phyloP scores from a whole-genome alignment of 1,284 basidiomycete species.

The Sphagnurus paluster region DNA sequence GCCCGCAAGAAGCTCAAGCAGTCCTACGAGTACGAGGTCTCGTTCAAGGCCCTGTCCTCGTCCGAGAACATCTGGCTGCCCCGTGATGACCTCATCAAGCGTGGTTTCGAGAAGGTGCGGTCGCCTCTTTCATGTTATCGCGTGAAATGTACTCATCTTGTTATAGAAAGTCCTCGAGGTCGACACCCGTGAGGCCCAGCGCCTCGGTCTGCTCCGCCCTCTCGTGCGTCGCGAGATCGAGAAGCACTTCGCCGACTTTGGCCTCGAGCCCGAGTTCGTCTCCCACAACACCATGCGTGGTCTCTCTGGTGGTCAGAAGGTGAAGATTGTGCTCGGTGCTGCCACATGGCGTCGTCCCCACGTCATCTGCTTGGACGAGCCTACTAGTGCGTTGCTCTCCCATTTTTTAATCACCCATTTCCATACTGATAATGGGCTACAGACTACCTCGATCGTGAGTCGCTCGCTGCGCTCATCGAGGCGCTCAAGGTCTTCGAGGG shows the following conservation, averaged over 20 bases:
- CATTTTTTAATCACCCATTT: not conserved
- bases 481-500: slow-evolving; percentile 96
- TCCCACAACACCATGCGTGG: slow-evolving; percentile 97
- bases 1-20: slow-evolving; percentile 98
- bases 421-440: slow-evolving; percentile 18
- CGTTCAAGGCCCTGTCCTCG: slow-evolving; percentile 89
- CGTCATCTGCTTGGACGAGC: slow-evolving; percentile 97
- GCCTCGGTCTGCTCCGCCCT: slow-evolving; percentile 92
- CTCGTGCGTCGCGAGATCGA: slow-evolving; percentile 98
- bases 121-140: not conserved
- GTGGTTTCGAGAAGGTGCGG: slow-evolving; percentile 92
- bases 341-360: slow-evolving; percentile 99
- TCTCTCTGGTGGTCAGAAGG: slow-evolving; percentile 99
- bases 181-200: slow-evolving; percentile 96
- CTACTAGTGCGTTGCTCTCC: slow-evolving; percentile 66
- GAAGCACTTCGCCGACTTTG: slow-evolving; percentile 96
- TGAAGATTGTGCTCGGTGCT: slow-evolving; percentile 98
- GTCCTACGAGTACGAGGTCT: slow-evolving; percentile 97
- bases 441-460: slow-evolving; percentile 98
- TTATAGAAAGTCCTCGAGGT: slow-evolving; percentile 90
- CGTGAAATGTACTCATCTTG: slow-evolving; percentile 8
- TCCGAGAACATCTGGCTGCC: slow-evolving; percentile 97
- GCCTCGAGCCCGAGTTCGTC: slow-evolving; percentile 96
- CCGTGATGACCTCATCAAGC: slow-evolving; percentile 95
- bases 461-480: slow-evolving; percentile 93